phyloP scores from a whole-genome alignment of 1,284 basidiomycete genomes.

The Hemileia vastatrix region DNA sequence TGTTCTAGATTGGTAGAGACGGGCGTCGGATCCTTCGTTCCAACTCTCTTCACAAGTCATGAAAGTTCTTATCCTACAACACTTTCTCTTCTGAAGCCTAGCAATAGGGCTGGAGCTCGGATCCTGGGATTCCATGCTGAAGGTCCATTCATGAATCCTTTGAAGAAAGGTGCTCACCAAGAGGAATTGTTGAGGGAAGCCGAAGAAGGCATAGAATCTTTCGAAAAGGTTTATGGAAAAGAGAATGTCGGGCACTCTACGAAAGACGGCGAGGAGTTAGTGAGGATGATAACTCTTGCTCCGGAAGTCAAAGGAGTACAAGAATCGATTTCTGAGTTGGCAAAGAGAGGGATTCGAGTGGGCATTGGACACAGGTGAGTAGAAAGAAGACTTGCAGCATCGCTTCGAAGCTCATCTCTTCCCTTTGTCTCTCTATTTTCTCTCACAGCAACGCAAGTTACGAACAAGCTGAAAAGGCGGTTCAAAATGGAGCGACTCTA shows the following conservation, averaged over 20 bases:
- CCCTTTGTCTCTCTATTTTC: not conserved
- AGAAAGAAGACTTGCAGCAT: slow-evolving; percentile 4
- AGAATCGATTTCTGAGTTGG: slow-evolving; percentile 56
- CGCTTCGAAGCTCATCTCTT: not conserved
- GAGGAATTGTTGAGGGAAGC: slow-evolving; percentile 54
- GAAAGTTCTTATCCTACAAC: slow-evolving; percentile 52
- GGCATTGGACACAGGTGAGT: slow-evolving; percentile 74
- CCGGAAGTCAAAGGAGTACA: slow-evolving; percentile 76
- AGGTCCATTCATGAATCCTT: slow-evolving; percentile 71
- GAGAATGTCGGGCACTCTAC: slow-evolving; percentile 38
- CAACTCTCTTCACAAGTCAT: slow-evolving; percentile 27
- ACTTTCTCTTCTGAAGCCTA: slow-evolving; percentile 50
- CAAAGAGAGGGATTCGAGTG: slow-evolving; percentile 60
- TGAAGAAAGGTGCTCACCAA: slow-evolving; percentile 65
- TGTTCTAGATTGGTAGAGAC: slow-evolving; percentile 70
- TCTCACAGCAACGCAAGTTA: slow-evolving; percentile 54
- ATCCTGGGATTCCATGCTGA: slow-evolving; percentile 79
- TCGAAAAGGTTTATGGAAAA: slow-evolving; percentile 64
- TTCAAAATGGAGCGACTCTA: slow-evolving; percentile 61
- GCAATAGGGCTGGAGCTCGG: slow-evolving; percentile 49
- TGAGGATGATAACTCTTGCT: slow-evolving; percentile 73
- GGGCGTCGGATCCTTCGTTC: slow-evolving; percentile 68
- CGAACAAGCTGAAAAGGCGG: slow-evolving; percentile 58
- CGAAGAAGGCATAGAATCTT: slow-evolving; percentile 51
- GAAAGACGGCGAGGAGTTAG: slow-evolving; percentile 50